A percentile compares a stretch with the other conserved stretches of the same genome.
Evolutionary conservation across 768 basidiomycete species (phyloP).

Genomic region (Lactarius indigo): DNA sequence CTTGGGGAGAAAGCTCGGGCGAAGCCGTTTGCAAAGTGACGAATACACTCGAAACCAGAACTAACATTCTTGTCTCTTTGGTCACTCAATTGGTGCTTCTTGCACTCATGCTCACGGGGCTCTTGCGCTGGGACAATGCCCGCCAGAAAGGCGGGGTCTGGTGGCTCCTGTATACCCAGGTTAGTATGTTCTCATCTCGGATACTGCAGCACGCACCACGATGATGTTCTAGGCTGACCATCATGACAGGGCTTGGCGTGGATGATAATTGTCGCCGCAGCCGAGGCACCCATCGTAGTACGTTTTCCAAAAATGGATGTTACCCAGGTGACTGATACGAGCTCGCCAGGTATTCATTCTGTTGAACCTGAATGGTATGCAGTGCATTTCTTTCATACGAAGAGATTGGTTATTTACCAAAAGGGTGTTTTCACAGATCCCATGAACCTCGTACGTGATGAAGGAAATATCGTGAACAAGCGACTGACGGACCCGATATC

Average conservation of each 20-base stretch:
- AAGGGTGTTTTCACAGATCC: background rate
- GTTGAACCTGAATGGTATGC: conserved; percentile 7
- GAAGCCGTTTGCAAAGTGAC: background rate
- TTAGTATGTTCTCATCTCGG: background rate
- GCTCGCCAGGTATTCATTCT: background rate
- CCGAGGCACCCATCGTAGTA: conserved; percentile 2
- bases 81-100: background rate
- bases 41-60: background rate
- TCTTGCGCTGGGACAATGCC: conserved; percentile 7
- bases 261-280: background rate
- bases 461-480: background rate
- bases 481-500: background rate
- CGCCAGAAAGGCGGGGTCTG: background rate
- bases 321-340: background rate
- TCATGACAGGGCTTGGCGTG: background rate
- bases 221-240: background rate
- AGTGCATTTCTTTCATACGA: background rate
- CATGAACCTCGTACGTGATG: conserved; percentile 7
- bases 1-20: too few species aligned
- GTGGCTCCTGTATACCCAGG: conserved; percentile 6
- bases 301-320: background rate
- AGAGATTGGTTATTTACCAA: background rate
- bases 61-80: background rate
- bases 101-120: conserved; percentile 2
- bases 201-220: background rate